Evolutionary conservation across 805 yeast species (phyloP).

Genomic region (Candida krabiensis): DNA sequence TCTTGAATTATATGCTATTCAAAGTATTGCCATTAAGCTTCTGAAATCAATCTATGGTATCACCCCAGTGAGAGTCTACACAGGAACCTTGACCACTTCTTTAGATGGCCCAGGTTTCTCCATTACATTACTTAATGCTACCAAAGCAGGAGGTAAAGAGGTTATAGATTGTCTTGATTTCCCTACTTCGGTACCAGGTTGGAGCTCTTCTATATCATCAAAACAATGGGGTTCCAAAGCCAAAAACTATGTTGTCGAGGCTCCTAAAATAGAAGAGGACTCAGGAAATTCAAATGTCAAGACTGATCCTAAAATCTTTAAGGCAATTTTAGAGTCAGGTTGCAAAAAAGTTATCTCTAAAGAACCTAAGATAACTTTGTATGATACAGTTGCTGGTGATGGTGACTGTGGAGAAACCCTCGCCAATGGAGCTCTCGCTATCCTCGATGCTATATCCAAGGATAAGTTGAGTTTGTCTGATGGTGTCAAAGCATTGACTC

Average conservation of each 20-base stretch:
- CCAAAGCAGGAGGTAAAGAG: slow-evolving; percentile 43
- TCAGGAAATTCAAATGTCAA: slow-evolving; percentile 21
- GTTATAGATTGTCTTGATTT: slow-evolving; percentile 60
- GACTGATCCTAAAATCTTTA: slow-evolving; percentile 28
- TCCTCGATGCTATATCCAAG: slow-evolving; percentile 48
- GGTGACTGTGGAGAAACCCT: slow-evolving; percentile 95
- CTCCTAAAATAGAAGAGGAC: slow-evolving; percentile 31
- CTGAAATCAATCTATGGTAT: slow-evolving; percentile 53
- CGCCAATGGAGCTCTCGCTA: slow-evolving; percentile 74
- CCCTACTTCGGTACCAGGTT: slow-evolving; percentile 76
- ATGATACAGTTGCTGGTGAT: slow-evolving; percentile 87
- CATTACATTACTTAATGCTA: slow-evolving; percentile 69
- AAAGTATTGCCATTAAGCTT: slow-evolving; percentile 52
- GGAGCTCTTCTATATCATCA: slow-evolving; percentile 51
- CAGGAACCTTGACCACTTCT: slow-evolving; percentile 82
- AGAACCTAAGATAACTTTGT: slow-evolving; percentile 78
- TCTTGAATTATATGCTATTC: slow-evolving; percentile 70
- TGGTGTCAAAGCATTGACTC: slow-evolving; percentile 55
- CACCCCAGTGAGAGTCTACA: slow-evolving; percentile 61
- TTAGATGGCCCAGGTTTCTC: slow-evolving; percentile 89
- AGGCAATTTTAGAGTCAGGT: slow-evolving; percentile 39
- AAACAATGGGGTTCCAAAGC: slow-evolving; percentile 11
- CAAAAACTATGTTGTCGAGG: slow-evolving; percentile 21
- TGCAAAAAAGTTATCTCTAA: slow-evolving; percentile 51
- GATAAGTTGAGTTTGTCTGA: slow-evolving; percentile 38